Evolutionary conservation across 805 yeast species (phyloP), one percentile per base, ranked within the genome.

Genomic region (Clavispora fructus): DNA sequence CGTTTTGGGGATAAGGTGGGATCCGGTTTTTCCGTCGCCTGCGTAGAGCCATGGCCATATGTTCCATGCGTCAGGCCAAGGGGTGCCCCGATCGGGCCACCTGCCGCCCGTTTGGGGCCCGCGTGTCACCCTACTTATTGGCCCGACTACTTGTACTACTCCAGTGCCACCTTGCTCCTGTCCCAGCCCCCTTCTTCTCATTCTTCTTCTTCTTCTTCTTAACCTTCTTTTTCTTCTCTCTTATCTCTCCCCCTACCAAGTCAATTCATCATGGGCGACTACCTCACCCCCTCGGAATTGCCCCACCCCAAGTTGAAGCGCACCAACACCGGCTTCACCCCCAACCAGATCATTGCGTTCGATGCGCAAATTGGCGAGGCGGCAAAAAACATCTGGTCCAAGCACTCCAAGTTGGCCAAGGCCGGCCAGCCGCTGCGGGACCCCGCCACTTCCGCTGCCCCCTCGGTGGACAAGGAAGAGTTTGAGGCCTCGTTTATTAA

Each of bases 321-420:
- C 59, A 82, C 96, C 40, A 76, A 87, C 57, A 87, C 96, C 0
- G 97, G 97, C 29, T 87, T 90, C 66, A 82, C 95, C 4, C 96
- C 96, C 10, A 85, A 87, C 55, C 96, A 90, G 65, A 87, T 90
- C 57, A 81, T 83, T 57, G 79, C 87, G 32, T 83, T 87, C 60
- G 96, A 90, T 62, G 80, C 88, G 35, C 74, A 80, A 28, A 88
- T 90, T 59, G 97, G 97, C 1, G 73, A 82, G 49, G 78, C 82
- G 51, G 84, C 91, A 29, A 81, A 95, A 55, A 79, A 80, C 51
- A 66, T 81, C 30, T 90, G 97, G 97, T 73, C 77, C 55, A 83
- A 82, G 61, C 82, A 78, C 61, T 79, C 83, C 30, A 80, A 79
- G 29, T 65, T 71, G 55, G 59, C 60, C 44, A 51, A 58, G 23